Evolutionary conservation across 106 monocot species (phyloP), one percentile per base, ranked within the genome.

Genomic region (Apostasia ramifera): DNA sequence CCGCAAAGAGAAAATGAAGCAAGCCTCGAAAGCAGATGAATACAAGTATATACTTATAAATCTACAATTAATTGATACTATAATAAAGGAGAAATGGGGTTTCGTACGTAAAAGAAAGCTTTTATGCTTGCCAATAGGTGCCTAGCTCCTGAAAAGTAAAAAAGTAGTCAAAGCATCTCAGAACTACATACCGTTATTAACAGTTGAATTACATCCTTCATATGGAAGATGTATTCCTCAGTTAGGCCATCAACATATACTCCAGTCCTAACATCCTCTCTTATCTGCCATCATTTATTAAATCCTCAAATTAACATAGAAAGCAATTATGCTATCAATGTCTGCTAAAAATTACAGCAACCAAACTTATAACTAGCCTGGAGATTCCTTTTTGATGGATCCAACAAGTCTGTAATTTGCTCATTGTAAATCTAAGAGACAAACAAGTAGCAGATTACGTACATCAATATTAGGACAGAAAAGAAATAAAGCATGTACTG

Each of bases 381-480:
- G 71, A 93, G 93, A 59, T 84, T 93, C 53, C 52, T 89, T 47
- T 81, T 86, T 12, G 43, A 76, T 57, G 84, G 82, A 40, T 89
- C 89, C 72, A 93, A 77, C 72, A 93, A 77, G 70, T 93, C 93
- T 47, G 86, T 93, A 3, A 93, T 89, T 82, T 93, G 93, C 69
- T 93, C 93, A 76, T 93, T 93, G 69, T 93, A 93, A 56, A 93
- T 93, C 93, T 93, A 39, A 4, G 14, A 39, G 52, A 10, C 3
- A 62, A 67, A 44, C 13, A 69, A 42, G 37, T 7, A 59, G 38
- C 42, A 7, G 9, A 61, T 7, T 3, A 48, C 42, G 43, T 2
- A 53, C 8, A 6, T 57, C 48, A 11, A 6, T 45, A 37, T 38
- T n/a, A 57, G 41, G 52, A 47, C 9, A 8, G 39, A 40, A 14